Evolutionary conservation across 148 eudicot species (phyloP).

Genomic region (Vaccinium vitisidaea): DNA sequence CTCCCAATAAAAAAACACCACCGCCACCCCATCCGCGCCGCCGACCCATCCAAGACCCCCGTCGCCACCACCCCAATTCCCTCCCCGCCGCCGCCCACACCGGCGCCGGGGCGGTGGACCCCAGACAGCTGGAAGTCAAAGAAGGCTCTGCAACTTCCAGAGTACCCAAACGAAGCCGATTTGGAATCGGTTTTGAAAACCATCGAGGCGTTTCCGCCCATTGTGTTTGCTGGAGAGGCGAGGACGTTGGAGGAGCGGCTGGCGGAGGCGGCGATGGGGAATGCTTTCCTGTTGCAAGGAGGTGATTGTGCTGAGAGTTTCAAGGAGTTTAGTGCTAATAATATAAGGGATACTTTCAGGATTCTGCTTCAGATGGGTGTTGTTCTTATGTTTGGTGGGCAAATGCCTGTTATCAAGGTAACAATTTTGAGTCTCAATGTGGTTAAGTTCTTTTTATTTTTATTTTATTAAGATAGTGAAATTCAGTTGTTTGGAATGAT

Average conservation of each 20-base stretch:
- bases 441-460: background rate
- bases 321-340: conserved; percentile 6
- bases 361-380: conserved; percentile 11
- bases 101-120: conserved; percentile 33
- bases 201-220: conserved; percentile 56
- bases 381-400: conserved; percentile 13
- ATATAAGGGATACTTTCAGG: conserved; percentile 6
- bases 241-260: conserved; percentile 57
- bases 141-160: conserved; percentile 54
- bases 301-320: conserved; percentile 30
- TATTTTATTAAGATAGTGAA: background rate
- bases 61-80: conserved; percentile 13
- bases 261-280: conserved; percentile 63
- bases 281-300: conserved; percentile 70
- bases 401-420: conserved; percentile 11
- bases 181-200: conserved; percentile 47
- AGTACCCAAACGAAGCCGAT: conserved; percentile 45
- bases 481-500: background rate
- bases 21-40: conserved; percentile 11
- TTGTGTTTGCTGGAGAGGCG: conserved; percentile 73
- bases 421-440: background rate
- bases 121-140: conserved; percentile 55
- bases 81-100: conserved; percentile 6
- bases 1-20: conserved; percentile 6
- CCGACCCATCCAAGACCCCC: background rate